Evolutionary conservation across 768 basidiomycete genomes (phyloP).

Genomic region (Podaxis rugospora): DNA sequence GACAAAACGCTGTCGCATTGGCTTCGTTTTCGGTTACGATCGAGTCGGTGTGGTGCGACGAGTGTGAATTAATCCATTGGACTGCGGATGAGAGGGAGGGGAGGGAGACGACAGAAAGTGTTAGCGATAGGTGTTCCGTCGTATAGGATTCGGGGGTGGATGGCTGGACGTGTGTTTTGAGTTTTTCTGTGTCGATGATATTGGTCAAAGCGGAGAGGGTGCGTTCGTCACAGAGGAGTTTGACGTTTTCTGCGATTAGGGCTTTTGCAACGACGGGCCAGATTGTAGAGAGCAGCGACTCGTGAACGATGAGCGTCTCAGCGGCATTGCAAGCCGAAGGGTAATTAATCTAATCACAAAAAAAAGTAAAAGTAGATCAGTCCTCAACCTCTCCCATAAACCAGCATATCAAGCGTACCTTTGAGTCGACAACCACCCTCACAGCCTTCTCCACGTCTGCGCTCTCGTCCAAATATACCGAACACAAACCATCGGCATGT

Average conservation of each 20-base stretch:
- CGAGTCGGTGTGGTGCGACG: conserved; percentile 91
- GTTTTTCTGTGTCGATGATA: conserved; percentile 26
- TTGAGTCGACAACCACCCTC: conserved; percentile 83
- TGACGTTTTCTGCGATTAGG: conserved; percentile 64
- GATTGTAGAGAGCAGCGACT: conserved; percentile 58
- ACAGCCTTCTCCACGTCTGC: conserved; percentile 79
- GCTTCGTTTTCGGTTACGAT: conserved; percentile 81
- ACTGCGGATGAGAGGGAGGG: conserved; percentile 74
- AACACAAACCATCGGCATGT: conserved; percentile 94
- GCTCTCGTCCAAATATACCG: conserved; percentile 81
- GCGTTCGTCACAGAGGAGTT: conserved; percentile 72
- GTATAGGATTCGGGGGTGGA: conserved; percentile 65
- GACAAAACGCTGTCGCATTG: conserved; percentile 70
- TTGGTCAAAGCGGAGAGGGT: conserved; percentile 54
- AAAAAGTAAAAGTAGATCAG: neutral
- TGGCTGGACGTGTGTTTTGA: conserved; percentile 42
- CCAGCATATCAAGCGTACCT: conserved; percentile 45
- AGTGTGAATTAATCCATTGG: conserved; percentile 86
- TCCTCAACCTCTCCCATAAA: neutral
- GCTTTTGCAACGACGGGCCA: conserved; percentile 81
- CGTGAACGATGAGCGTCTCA: conserved; percentile 87
- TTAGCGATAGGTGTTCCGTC: conserved; percentile 86
- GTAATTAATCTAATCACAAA: conserved; percentile 68
- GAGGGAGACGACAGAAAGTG: conserved; percentile 74
- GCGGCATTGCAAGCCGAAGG: conserved; percentile 94